Conservation (phyloP, 768 basidiomycete species). For the Tricholoma matsutake region DNA sequence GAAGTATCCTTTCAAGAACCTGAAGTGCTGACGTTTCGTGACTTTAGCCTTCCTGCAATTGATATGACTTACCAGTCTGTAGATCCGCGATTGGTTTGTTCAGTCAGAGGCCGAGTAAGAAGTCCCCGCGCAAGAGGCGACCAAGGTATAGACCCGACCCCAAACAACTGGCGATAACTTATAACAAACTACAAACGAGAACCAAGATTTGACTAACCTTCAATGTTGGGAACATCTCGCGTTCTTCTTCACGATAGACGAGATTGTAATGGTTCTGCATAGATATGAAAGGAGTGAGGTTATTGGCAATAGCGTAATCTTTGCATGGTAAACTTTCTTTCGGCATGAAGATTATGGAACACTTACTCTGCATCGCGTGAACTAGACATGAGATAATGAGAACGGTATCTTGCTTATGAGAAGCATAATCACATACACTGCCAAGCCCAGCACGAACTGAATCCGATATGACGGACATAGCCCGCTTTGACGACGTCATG, state of each 20-base stretch:
- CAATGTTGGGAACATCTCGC: constrained; percentile 60
- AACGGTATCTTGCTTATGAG: too few relatives aligned
- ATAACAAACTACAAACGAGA: not conserved
- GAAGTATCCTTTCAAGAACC: constrained; percentile 21
- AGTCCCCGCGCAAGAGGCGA: constrained; percentile 52
- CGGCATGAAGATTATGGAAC: too few relatives aligned
- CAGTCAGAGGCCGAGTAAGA: constrained; percentile 37
- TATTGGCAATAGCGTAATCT: constrained; percentile 62
- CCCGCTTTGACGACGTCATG: too few relatives aligned
- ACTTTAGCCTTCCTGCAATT: not conserved
- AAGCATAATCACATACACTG: too few relatives aligned
- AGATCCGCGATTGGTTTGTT: constrained; percentile 37
- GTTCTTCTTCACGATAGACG: constrained; percentile 63
- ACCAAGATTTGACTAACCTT: constrained; percentile 31
- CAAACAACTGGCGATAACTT: constrained; percentile 37
- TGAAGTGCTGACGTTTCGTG: not conserved
- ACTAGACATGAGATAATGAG: too few relatives aligned
- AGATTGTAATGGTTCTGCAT: constrained; percentile 69
- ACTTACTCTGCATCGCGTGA: too few relatives aligned
- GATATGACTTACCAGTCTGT: constrained; percentile 30
- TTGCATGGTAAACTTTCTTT: too few relatives aligned
- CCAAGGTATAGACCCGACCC: constrained; percentile 59
- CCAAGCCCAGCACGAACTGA: too few relatives aligned
- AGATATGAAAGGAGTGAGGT: constrained; percentile 58
- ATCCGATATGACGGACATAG: too few relatives aligned